These are phyloP conservation scores for Vigna angularis DNA, from an alignment of 306 rosid species.

Conservation along the genomic window DNA sequence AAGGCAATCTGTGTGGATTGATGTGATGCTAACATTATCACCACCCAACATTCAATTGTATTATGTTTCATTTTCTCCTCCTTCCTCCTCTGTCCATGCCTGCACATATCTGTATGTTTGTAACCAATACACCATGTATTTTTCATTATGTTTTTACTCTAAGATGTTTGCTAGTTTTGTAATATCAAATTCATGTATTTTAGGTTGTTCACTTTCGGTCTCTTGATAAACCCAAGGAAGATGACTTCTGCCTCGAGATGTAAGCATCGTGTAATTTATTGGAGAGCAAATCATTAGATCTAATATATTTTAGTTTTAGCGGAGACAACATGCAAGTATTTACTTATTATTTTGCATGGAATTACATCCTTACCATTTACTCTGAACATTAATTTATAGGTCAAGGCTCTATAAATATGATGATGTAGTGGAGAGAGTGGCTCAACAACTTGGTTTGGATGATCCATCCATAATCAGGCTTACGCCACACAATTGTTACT, in stretches of 20 bases:
- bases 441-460: slow-evolving; percentile 80
- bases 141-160: slow-evolving; percentile 4
- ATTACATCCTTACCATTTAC: slow-evolving; percentile 35
- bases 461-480: slow-evolving; percentile 88
- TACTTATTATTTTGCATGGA: slow-evolving; percentile 32
- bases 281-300: slow-evolving; percentile 35
- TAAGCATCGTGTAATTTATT: slow-evolving; percentile 52
- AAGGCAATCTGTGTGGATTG: slow-evolving; percentile 15
- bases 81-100: slow-evolving; percentile 19
- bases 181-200: slow-evolving; percentile 34
- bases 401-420: slow-evolving; percentile 87
- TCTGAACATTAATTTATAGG: slow-evolving; percentile 55
- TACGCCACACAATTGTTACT: slow-evolving; percentile 89
- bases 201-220: slow-evolving; percentile 95
- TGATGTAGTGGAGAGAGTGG: slow-evolving; percentile 87
- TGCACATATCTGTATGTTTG: not conserved
- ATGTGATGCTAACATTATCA: not conserved
- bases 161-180: slow-evolving; percentile 33
- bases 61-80: slow-evolving; percentile 6
- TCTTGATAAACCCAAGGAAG: slow-evolving; percentile 88
- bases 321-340: slow-evolving; percentile 7
- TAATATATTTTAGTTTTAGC: slow-evolving; percentile 30
- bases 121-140: slow-evolving; percentile 3
- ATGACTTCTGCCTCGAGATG: slow-evolving; percentile 86
- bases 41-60: not conserved